phyloP scores from a whole-genome alignment of 495 filamentous ascomycete species.

The Aspergillus kassunensis region DNA sequence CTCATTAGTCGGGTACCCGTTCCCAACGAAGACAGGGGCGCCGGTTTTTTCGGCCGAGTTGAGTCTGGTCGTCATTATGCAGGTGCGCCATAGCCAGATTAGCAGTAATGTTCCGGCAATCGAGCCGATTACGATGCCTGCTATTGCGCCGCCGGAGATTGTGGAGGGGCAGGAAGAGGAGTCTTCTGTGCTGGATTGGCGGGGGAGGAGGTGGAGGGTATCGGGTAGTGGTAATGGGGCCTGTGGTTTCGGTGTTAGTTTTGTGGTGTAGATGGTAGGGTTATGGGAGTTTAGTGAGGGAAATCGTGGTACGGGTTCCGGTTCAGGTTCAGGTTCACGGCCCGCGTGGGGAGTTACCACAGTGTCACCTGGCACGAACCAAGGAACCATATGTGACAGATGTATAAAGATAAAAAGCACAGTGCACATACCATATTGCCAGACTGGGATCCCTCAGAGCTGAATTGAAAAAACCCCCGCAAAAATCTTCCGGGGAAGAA shows the following conservation, averaged over 20 bases:
- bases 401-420: too few species aligned
- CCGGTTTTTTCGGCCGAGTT: slow-evolving; percentile 20
- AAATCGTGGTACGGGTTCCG: too few species aligned
- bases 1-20: background rate
- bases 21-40: slow-evolving; percentile 12
- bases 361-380: too few species aligned
- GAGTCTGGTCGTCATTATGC: slow-evolving; percentile 21
- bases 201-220: background rate
- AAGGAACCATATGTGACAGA: too few species aligned
- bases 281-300: too few species aligned
- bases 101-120: slow-evolving; percentile 52
- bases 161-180: slow-evolving; percentile 30
- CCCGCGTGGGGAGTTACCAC: too few species aligned
- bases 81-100: slow-evolving; percentile 46
- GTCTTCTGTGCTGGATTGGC: background rate
- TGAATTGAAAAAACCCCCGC: too few species aligned
- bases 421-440: too few species aligned
- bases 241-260: background rate
- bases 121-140: slow-evolving; percentile 57
- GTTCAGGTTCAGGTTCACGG: too few species aligned
- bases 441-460: too few species aligned
- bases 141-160: slow-evolving; percentile 52
- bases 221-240: background rate
- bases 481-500: too few species aligned
- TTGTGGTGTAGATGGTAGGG: background rate